Evolutionary conservation across 257 asterid species (phyloP).

Genomic region (Ilex asprella): DNA sequence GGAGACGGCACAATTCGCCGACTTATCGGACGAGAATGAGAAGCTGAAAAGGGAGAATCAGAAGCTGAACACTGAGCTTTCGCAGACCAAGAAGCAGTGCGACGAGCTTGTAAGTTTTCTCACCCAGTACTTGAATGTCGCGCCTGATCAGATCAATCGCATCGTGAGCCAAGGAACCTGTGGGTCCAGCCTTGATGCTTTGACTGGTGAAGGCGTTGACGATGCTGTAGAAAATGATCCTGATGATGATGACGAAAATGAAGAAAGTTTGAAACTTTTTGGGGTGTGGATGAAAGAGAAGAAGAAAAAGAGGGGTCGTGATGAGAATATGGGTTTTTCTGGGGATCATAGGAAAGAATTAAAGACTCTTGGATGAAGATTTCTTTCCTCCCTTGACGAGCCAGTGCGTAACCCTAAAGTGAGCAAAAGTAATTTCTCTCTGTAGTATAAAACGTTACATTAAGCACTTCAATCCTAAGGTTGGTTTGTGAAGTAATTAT

Average conservation of each 20-base stretch:
- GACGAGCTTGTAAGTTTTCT: conserved; percentile 52
- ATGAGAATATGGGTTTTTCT: conserved; percentile 22
- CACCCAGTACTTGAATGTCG: conserved; percentile 47
- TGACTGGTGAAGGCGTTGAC: conserved; percentile 9
- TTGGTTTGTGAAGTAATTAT: background rate
- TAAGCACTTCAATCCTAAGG: too few species aligned
- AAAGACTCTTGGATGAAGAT: conserved; percentile 35
- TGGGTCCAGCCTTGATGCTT: conserved; percentile 17
- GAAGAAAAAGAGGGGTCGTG: conserved; percentile 37
- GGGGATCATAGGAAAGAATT: conserved; percentile 30
- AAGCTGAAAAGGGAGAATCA: conserved; percentile 49
- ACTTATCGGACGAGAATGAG: conserved; percentile 58
- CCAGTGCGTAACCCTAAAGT: background rate
- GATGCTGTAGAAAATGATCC: background rate
- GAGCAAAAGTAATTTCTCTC: background rate
- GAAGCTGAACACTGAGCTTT: conserved; percentile 56
- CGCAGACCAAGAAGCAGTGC: conserved; percentile 54
- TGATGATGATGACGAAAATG: conserved; percentile 37
- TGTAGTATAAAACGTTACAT: too few species aligned
- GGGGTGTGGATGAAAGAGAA: conserved; percentile 62
- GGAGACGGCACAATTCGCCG: conserved; percentile 49
- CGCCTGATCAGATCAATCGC: conserved; percentile 47
- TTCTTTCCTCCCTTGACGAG: conserved; percentile 21
- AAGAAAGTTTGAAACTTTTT: conserved; percentile 50
- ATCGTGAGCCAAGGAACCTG: conserved; percentile 33